Base-by-base conservation (phyloP, 1,284 basidiomycete genomes). In the Caloboletus firmus region DNA sequence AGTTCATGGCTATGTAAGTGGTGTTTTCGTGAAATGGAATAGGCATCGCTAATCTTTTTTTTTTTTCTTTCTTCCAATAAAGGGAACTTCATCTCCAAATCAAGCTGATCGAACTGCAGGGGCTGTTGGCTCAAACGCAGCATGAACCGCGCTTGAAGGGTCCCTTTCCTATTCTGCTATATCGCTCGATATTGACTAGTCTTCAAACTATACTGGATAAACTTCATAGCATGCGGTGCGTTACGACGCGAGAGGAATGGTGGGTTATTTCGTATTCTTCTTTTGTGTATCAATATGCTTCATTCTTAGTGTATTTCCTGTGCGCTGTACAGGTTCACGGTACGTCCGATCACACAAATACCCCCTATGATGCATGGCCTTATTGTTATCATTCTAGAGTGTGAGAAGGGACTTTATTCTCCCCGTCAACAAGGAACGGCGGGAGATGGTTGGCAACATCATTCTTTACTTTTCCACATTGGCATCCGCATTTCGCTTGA, bases 71-170 rank as follows among this genome's bases (percentile, higher is more conserved):
- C 42, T 40, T 17, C 46, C 17, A 1, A 35, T 24, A 2, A 43
- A 97, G 95, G 93, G 95, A 98, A 70, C 77, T 98, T 10, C 93
- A 97, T 67, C 77, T 98, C 15, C 96, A 98, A 64, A 87, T 93
- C 62, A 88, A 93, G 64, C 74, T 99, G 35, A 91, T 95, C 45
- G 85, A 90, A 64, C 73, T 97, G 5, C 87, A 93, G 63, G 84
- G 80, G 1, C 75, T 98, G 12, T 77, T 99, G 22, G 83, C 85
- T 11, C 93, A 97, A 63, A 91, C 96, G 0, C 86, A 89, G 62
- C 91, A 96, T 65, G 96, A 99, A 66, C 95, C 95, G 4, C 87
- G 96, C 39, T 72, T 98, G 54, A 99, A 98, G 70, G 95, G 95
- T 0, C 93, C 93, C 0, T 98, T 96, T 72, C 91, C 93, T 46